Conservation (phyloP, 768 basidiomycete genomes). For the Saitozyma podzolica region DNA sequence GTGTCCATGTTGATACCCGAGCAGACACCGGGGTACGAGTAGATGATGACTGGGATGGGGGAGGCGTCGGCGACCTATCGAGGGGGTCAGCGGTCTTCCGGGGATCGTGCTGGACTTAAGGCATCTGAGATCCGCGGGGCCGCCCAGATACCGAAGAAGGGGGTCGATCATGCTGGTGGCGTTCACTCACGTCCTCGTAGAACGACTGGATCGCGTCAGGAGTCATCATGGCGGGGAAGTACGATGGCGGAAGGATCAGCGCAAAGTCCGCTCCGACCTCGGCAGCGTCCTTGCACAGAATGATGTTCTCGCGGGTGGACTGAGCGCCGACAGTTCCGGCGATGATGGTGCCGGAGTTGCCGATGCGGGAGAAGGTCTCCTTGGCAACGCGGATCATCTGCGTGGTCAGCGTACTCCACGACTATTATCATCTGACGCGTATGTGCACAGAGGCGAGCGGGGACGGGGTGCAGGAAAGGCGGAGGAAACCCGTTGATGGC, state of each 20-base stretch:
- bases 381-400: constrained; percentile 9
- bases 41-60: constrained; percentile 49
- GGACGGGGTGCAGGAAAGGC: too few species aligned
- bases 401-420: too few species aligned
- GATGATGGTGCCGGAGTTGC: constrained; percentile 10
- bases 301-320: constrained; percentile 14
- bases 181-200: constrained; percentile 41
- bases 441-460: too few species aligned
- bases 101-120: not conserved
- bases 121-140: not conserved
- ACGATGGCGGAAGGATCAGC: constrained; percentile 27
- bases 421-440: too few species aligned
- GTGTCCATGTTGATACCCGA: constrained; percentile 52
- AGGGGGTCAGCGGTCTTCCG: constrained; percentile 12
- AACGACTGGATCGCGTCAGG: constrained; percentile 38
- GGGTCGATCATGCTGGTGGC: too few species aligned
- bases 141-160: not conserved
- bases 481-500: too few species aligned
- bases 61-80: constrained; percentile 41
- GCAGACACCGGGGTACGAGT: constrained; percentile 50
- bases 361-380: constrained; percentile 5
- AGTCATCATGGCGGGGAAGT: constrained; percentile 41
- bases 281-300: constrained; percentile 9
- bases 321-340: constrained; percentile 19
- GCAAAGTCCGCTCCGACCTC: constrained; percentile 22